Conservation (phyloP, 352 stramenopile species). For the Phytophthora meadii region DNA sequence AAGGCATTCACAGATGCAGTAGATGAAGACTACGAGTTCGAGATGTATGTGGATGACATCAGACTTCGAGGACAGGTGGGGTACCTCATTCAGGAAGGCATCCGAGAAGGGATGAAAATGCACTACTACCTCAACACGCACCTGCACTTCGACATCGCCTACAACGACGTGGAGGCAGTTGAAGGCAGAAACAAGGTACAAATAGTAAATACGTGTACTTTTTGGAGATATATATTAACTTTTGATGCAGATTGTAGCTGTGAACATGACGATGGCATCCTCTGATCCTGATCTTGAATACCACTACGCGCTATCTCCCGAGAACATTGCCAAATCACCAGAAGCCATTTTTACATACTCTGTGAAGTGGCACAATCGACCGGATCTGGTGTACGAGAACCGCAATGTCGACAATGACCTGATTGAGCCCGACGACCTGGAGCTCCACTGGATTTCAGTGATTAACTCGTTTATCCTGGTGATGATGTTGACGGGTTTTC, state of each 20-base stretch:
- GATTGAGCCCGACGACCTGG: slow-evolving; percentile 58
- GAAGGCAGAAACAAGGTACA: slow-evolving; percentile 79
- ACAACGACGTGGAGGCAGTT: slow-evolving; percentile 90
- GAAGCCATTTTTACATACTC: slow-evolving; percentile 95
- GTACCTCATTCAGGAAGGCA: slow-evolving; percentile 79
- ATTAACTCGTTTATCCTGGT: slow-evolving; percentile 99
- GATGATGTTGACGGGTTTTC: slow-evolving; percentile 96
- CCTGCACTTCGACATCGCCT: slow-evolving; percentile 95
- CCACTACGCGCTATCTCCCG: slow-evolving; percentile 57
- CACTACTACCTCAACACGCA: slow-evolving; percentile 96
- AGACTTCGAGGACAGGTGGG: slow-evolving; percentile 96
- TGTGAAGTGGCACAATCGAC: slow-evolving; percentile 94
- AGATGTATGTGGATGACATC: slow-evolving; percentile 99
- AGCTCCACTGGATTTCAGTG: slow-evolving; percentile 98
- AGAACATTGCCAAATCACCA: slow-evolving; percentile 48
- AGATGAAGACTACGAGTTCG: slow-evolving; percentile 98
- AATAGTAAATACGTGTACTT: too few species aligned
- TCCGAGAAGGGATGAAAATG: slow-evolving; percentile 58
- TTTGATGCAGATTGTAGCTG: slow-evolving; percentile 60
- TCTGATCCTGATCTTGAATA: slow-evolving; percentile 65
- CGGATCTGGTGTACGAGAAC: slow-evolving; percentile 89
- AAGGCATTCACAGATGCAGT: slow-evolving; percentile 95
- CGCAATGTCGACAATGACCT: slow-evolving; percentile 82
- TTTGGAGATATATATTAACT: too few species aligned
- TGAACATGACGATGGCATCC: slow-evolving; percentile 73